Conservation (phyloP, 768 basidiomycete genomes). For the Pisolithus tinctorius region DNA sequence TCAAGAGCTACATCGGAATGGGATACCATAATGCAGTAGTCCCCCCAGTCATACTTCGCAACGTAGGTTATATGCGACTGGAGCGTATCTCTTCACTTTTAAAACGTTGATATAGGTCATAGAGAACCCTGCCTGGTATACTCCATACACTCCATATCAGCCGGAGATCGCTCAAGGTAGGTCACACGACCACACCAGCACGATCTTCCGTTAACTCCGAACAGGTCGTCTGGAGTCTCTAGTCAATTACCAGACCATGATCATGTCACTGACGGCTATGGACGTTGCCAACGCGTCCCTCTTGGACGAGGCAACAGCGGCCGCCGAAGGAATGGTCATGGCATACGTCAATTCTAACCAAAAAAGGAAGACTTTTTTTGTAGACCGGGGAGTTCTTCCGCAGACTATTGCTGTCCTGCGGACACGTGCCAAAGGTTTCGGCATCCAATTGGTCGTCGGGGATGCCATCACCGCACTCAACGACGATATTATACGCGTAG, state of each 20-base stretch:
- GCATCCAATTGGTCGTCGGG: slow-evolving; percentile 72
- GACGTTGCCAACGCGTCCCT: slow-evolving; percentile 95
- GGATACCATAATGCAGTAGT: slow-evolving; percentile 94
- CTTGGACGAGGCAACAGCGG: slow-evolving; percentile 91
- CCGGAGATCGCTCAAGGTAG: slow-evolving; percentile 97
- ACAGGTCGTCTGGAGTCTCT: slow-evolving; percentile 92
- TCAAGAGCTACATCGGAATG: slow-evolving; percentile 96
- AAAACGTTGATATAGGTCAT: slow-evolving; percentile 46
- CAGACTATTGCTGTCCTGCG: slow-evolving; percentile 87
- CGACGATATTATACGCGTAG: slow-evolving; percentile 46
- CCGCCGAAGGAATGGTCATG: slow-evolving; percentile 97
- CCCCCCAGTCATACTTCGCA: slow-evolving; percentile 91
- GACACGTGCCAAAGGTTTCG: slow-evolving; percentile 91
- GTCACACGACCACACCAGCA: slow-evolving; percentile 7
- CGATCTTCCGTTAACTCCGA: slow-evolving; percentile 10
- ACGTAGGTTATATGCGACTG: slow-evolving; percentile 42
- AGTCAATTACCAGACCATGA: slow-evolving; percentile 95
- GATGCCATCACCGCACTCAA: slow-evolving; percentile 46
- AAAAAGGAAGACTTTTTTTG: slow-evolving; percentile 79
- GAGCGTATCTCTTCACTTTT: not conserved
- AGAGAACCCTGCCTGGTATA: slow-evolving; percentile 99
- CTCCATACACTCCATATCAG: slow-evolving; percentile 92
- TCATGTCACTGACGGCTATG: slow-evolving; percentile 89
- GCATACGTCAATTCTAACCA: slow-evolving; percentile 60
- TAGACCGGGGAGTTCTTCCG: slow-evolving; percentile 75